phyloP scores from a whole-genome alignment of 2,329 filamentous ascomycete genomes.

The Teratosphaeriaceae sp. region DNA sequence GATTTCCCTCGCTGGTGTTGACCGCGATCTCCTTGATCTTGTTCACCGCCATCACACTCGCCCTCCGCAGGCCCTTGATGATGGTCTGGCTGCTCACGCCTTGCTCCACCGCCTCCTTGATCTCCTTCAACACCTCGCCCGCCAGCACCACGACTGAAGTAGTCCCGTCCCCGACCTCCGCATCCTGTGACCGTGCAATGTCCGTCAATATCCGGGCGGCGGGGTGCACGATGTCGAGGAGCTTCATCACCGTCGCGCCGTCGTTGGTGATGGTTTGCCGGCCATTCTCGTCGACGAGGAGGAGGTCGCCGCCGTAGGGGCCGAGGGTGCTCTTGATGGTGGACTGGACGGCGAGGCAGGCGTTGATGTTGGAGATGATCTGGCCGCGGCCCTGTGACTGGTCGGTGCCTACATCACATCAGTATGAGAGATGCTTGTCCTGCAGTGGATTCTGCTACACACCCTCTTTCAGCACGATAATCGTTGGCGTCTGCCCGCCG shows the following conservation, averaged over 20 bases:
- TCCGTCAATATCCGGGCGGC: constrained; percentile 97
- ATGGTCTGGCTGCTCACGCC: constrained; percentile 96
- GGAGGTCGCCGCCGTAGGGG: constrained; percentile 97
- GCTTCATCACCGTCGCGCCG: constrained; percentile 91
- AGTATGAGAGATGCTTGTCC: background rate
- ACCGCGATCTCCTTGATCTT: constrained; percentile 98
- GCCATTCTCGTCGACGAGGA: constrained; percentile 98
- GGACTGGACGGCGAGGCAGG: constrained; percentile 89
- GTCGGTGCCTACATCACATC: constrained; percentile 69
- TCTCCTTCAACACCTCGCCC: constrained; percentile 88
- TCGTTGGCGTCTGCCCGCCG: constrained; percentile 94
- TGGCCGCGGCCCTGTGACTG: constrained; percentile 95
- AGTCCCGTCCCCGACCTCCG: constrained; percentile 97
- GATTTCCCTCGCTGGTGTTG: constrained; percentile 72
- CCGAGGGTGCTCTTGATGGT: constrained; percentile 97
- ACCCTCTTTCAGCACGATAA: constrained; percentile 98
- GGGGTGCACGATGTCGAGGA: constrained; percentile 96
- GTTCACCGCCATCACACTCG: constrained; percentile 87
- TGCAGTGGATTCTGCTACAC: constrained; percentile 7
- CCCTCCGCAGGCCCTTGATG: constrained; percentile 88
- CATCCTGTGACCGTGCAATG: constrained; percentile 97
- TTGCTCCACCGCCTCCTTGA: constrained; percentile 93
- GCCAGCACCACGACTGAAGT: constrained; percentile 96
- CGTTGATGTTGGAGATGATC: constrained; percentile 96
- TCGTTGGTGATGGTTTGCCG: constrained; percentile 99